Conservation (phyloP, 768 basidiomycete genomes). For the Mycena venus region DNA sequence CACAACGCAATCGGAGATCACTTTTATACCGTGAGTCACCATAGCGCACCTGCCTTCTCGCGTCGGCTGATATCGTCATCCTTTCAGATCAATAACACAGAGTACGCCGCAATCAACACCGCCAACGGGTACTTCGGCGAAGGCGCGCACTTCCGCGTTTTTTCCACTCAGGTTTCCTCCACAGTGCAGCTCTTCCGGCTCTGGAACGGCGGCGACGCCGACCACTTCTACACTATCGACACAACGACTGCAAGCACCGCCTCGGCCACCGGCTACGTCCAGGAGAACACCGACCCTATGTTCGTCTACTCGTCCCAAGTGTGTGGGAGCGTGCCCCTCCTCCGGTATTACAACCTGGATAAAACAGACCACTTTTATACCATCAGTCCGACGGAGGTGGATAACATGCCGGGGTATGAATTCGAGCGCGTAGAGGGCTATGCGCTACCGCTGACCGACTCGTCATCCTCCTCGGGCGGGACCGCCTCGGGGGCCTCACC, state of each 20-base stretch:
- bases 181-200: neutral
- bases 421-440: neutral
- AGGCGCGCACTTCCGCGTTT: neutral
- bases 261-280: neutral
- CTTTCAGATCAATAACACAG: neutral
- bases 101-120: neutral
- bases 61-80: neutral
- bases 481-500: too few relatives aligned
- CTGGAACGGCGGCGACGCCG: neutral
- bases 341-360: neutral
- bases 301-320: constrained; percentile 17
- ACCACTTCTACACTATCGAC: constrained; percentile 6
- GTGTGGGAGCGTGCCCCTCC: constrained; percentile 22
- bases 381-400: neutral
- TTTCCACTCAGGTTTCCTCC: neutral
- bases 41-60: neutral
- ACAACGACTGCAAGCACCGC: neutral
- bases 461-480: neutral
- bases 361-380: neutral
- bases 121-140: neutral
- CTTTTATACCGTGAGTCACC: neutral
- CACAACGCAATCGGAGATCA: neutral
- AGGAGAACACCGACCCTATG: constrained; percentile 1
- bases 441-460: neutral
- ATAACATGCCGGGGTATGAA: neutral